Evolutionary conservation across 108 stramenopile species (phyloP).

Genomic region (Nannochloropsis oceanica): DNA sequence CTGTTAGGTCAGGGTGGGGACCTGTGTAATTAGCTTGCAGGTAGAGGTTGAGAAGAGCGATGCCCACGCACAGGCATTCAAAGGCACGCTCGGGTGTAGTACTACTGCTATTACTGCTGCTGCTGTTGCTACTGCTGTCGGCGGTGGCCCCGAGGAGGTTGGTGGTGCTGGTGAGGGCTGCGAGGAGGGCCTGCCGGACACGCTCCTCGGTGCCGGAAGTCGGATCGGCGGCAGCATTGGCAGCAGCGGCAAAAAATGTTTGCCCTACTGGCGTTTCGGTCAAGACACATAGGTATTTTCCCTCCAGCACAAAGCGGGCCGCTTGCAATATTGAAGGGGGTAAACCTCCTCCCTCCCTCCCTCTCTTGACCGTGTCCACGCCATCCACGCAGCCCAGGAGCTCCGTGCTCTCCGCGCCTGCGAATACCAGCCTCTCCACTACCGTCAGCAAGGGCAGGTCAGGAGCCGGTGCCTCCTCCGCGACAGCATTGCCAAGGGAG

Average conservation of each 20-base stretch:
- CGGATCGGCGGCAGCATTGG: neutral
- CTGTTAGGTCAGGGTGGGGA: neutral
- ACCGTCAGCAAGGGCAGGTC: neutral
- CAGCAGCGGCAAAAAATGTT: neutral
- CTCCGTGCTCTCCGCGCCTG: neutral
- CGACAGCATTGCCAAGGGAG: neutral
- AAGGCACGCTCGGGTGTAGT: neutral
- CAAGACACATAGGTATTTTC: neutral
- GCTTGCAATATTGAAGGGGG: neutral
- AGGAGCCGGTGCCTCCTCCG: neutral
- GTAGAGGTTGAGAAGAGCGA: neutral
- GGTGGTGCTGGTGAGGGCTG: neutral
- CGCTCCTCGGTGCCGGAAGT: neutral
- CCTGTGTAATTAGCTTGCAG: neutral
- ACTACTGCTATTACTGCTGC: neutral
- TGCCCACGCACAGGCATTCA: neutral
- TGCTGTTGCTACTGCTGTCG: neutral
- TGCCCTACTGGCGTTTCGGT: neutral
- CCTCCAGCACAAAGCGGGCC: neutral
- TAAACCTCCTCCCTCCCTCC: neutral
- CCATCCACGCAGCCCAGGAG: neutral
- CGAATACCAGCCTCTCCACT: neutral
- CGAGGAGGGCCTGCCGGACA: neutral
- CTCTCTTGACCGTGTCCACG: neutral
- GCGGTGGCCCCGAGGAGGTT: neutral